These are phyloP conservation scores for Saccharum hybrid DNA, from an alignment of 202 grass and related monocot species.

Conservation along the genomic window DNA sequence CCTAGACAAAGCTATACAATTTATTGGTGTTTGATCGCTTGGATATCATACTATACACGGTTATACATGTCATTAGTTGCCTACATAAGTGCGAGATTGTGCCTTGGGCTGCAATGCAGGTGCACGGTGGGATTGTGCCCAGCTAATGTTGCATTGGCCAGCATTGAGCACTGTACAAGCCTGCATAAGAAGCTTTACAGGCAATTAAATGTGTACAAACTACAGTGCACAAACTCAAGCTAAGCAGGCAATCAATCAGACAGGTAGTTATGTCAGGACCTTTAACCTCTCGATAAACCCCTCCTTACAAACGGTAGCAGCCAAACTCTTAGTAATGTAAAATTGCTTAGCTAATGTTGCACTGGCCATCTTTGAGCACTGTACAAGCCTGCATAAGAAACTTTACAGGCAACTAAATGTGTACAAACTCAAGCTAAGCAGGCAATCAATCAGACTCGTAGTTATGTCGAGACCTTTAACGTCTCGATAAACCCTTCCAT, in stretches of 20 bases:
- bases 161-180: no score
- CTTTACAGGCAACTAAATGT: not conserved
- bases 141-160: no score
- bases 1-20: not conserved
- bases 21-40: not conserved
- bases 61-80: not conserved
- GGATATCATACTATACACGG: not conserved
- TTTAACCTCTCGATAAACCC: not conserved
- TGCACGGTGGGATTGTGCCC: no score
- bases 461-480: not conserved
- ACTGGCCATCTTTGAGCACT: no score
- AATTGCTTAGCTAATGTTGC: no score
- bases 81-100: no score
- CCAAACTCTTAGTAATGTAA: not conserved
- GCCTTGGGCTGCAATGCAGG: no score
- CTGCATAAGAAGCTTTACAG: not conserved
- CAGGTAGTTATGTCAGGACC: no score
- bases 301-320: not conserved
- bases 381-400: no score
- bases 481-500: not conserved
- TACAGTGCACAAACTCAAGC: not conserved
- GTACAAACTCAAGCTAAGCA: not conserved
- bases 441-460: not conserved
- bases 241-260: not conserved
- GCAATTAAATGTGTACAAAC: no score